Conservation (phyloP, 805 yeast species). For the Zygosaccharomyces kombuchaensis region DNA sequence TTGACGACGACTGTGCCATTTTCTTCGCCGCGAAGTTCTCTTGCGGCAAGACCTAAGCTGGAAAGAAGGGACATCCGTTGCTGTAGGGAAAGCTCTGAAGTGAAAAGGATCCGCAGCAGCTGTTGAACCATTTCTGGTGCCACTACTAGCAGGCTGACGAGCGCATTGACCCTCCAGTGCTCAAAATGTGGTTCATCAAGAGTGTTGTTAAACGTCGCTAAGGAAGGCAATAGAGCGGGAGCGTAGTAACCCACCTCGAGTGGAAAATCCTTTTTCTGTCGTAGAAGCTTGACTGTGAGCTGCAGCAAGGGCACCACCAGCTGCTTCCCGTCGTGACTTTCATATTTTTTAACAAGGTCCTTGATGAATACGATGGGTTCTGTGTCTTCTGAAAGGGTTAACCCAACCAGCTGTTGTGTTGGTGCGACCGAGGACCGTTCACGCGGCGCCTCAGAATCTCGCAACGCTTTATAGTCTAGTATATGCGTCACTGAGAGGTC, state of each 20-base stretch:
- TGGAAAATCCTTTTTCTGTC: constrained; percentile 58
- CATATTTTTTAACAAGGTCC: constrained; percentile 59
- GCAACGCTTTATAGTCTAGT: constrained; percentile 9
- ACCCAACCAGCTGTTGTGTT: neutral
- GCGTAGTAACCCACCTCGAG: constrained; percentile 58
- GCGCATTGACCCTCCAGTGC: constrained; percentile 54
- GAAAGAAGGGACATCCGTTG: constrained; percentile 69
- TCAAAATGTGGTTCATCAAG: constrained; percentile 59
- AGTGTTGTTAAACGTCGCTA: constrained; percentile 53
- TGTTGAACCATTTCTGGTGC: constrained; percentile 43
- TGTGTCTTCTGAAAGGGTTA: constrained; percentile 23
- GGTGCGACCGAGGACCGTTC: neutral
- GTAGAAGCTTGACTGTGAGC: constrained; percentile 48
- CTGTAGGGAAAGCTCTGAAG: constrained; percentile 78
- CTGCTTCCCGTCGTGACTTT: constrained; percentile 41
- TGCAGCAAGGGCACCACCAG: constrained; percentile 42
- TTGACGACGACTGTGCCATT: constrained; percentile 45
- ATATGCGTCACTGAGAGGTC: constrained; percentile 1
- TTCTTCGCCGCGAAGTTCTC: constrained; percentile 62
- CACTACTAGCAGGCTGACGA: constrained; percentile 60
- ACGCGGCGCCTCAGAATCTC: neutral
- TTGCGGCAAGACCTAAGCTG: constrained; percentile 62
- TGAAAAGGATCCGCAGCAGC: constrained; percentile 44
- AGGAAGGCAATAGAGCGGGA: constrained; percentile 45
- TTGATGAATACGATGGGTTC: constrained; percentile 62